Conservation (phyloP, 495 filamentous ascomycete species). For the Geopyxis carbonaria region DNA sequence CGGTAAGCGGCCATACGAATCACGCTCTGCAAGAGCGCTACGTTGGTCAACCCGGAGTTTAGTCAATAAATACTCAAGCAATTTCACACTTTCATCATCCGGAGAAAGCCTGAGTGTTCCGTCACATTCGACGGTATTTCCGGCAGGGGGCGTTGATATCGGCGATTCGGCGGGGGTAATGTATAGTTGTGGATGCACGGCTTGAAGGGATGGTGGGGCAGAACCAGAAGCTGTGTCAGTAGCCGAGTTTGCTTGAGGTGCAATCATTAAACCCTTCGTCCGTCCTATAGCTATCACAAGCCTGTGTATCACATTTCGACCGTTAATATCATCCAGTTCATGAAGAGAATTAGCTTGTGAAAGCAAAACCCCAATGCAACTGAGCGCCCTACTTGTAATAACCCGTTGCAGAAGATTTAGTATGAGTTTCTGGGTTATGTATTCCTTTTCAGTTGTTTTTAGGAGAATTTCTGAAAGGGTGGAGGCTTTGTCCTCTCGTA, state of each 20-base stretch:
- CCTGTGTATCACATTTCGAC: conserved; percentile 81
- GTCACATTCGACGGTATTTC: conserved; percentile 29
- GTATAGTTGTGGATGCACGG: conserved; percentile 32
- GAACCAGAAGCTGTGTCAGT: too few species aligned
- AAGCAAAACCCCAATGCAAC: conserved; percentile 53
- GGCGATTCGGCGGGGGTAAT: conserved; percentile 61
- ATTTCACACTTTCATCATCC: conserved; percentile 54
- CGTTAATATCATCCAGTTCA: conserved; percentile 81
- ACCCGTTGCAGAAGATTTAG: conserved; percentile 70
- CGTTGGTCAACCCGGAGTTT: conserved; percentile 52
- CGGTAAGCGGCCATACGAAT: conserved; percentile 69
- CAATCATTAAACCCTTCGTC: conserved; percentile 38
- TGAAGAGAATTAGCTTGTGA: conserved; percentile 49
- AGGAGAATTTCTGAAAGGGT: conserved; percentile 42
- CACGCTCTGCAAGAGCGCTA: conserved; percentile 46
- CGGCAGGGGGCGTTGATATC: conserved; percentile 39
- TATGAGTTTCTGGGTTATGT: conserved; percentile 43
- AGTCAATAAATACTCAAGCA: conserved; percentile 59
- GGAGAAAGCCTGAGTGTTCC: conserved; percentile 43
- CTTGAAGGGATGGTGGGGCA: conserved; percentile 10
- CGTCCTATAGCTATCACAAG: conserved; percentile 79
- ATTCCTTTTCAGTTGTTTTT: conserved; percentile 35
- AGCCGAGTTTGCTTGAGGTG: conserved; percentile 10
- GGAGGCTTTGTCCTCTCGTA: conserved; percentile 53
- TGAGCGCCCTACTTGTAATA: conserved; percentile 51